Percentiles rank a stretch among this genome's conserved stretches.
Evolutionary conservation across 2,329 filamentous ascomycete species (phyloP).

Genomic region (Nigrospora osmanthi): DNA sequence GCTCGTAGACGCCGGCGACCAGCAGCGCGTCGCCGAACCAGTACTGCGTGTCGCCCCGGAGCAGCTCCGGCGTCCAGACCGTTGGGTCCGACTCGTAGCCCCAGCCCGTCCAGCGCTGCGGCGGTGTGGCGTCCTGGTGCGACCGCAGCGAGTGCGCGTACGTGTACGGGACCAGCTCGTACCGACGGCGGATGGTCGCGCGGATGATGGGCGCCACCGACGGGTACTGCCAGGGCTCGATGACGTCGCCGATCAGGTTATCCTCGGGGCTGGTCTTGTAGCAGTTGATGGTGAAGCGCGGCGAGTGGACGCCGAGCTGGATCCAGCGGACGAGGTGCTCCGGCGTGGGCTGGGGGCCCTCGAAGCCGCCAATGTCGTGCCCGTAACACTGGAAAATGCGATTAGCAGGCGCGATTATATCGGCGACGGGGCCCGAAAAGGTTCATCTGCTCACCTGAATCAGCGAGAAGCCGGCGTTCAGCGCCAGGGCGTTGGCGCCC

Average conservation of each 20-base stretch:
- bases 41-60: constrained; percentile 61
- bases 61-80: constrained; percentile 55
- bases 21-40: constrained; percentile 64
- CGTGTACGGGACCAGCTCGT: constrained; percentile 64
- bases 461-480: constrained; percentile 61
- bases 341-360: constrained; percentile 63
- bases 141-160: constrained; percentile 58
- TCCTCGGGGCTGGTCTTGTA: constrained; percentile 64
- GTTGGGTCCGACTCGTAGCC: constrained; percentile 59
- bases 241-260: constrained; percentile 62
- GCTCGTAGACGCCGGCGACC: constrained; percentile 59
- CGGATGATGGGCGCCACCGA: constrained; percentile 56
- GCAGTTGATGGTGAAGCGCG: constrained; percentile 70
- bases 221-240: constrained; percentile 73
- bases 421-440: too few relatives aligned
- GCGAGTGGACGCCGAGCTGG: constrained; percentile 61
- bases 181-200: constrained; percentile 59
- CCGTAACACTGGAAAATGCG: constrained; percentile 46
- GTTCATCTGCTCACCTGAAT: constrained; percentile 38
- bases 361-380: constrained; percentile 70
- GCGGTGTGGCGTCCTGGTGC: constrained; percentile 52
- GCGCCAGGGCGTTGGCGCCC: constrained; percentile 59
- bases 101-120: constrained; percentile 68
- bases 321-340: constrained; percentile 68
- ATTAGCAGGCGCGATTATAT: too few relatives aligned